Evolutionary conservation across 139 green algal genomes (phyloP), one percentile per base, ranked within the genome.

Genomic region (Coelastrella sp.): DNA sequence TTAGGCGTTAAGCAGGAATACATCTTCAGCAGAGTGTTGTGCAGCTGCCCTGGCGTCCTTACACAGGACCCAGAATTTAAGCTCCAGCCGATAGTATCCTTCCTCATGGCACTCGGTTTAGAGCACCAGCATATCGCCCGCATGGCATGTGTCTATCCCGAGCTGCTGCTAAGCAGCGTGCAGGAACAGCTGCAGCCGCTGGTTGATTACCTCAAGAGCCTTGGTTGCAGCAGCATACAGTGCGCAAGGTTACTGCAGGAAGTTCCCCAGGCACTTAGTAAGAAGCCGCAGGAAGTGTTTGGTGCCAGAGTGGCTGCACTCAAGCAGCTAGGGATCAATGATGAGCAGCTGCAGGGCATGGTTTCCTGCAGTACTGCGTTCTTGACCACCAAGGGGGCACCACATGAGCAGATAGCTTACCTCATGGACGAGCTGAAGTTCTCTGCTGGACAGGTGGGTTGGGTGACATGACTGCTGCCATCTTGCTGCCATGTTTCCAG

Each of bases 41-140:
- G 87, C 53, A 50, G 34, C 53, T 51, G 35, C 7, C 75, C 75
- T 6, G 53, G 40, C 51, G 15, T 82, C 23, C 75, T 82, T 11
- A 30, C 41, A 35, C 64, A 78, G 21, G 85, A 91, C 34, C 75
- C 88, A n/a, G 80, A 88, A n/a, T 32, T 8, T 5, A 27, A 90
- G 63, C 83, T 92, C 23, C 71, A 78, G 72, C 89, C 89, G 0
- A 72, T 92, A 13, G 83, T 89, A 2, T 21, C 34, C 9, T 89
- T 72, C 83, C 83, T 92, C 5, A 88, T 84, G 62, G 41, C 21
- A 1, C 82, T 92, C 40, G 89, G 89, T 4, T 41, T 92, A 30
- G 89, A 92, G 73, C 68, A 85, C n/a, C 38, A 78, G 34, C 71
- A 41, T n/a, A 67, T 87, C 19, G 62, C 19, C 17, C 64, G 74